phyloP scores from a whole-genome alignment of 2,329 filamentous ascomycete species.

The Cladorrhinum sp. region DNA sequence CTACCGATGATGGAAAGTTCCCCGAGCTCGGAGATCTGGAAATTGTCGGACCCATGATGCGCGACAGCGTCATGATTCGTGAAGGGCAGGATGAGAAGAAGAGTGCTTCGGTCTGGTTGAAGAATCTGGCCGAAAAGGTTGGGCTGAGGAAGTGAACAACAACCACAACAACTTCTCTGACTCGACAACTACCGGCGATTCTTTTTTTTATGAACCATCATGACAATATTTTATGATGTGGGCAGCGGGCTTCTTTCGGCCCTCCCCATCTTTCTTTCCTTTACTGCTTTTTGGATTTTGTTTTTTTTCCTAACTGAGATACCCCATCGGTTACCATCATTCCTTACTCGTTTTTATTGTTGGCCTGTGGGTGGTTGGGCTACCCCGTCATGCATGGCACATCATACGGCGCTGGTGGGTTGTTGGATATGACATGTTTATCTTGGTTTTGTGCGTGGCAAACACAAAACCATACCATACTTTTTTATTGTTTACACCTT shows the following conservation, averaged over 20 bases:
- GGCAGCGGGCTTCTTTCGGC: not conserved
- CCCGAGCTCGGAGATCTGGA: constrained; percentile 84
- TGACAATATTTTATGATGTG: constrained; percentile 10
- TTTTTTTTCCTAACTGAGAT: constrained; percentile 18
- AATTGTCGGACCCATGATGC: constrained; percentile 88
- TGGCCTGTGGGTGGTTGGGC: not conserved
- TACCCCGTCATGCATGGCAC: not conserved
- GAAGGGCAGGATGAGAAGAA: constrained; percentile 43
- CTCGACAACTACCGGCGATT: not conserved
- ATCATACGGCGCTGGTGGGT: not conserved
- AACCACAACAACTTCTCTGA: not conserved
- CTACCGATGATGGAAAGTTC: constrained; percentile 78
- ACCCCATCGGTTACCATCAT: constrained; percentile 20
- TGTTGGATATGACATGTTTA: no score
- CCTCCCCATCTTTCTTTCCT: not conserved
- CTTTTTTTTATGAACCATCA: not conserved
- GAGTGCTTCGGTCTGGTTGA: constrained; percentile 45
- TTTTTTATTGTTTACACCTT: no score
- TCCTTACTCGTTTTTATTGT: not conserved
- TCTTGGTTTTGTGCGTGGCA: no score
- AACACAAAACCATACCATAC: no score
- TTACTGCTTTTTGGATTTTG: constrained; percentile 4
- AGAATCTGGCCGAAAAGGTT: constrained; percentile 47
- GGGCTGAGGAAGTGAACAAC: constrained; percentile 31
- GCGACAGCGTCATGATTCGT: constrained; percentile 52